Conservation (phyloP, 2,329 filamentous ascomycete genomes). For the Chaetoscypha palmicola region DNA sequence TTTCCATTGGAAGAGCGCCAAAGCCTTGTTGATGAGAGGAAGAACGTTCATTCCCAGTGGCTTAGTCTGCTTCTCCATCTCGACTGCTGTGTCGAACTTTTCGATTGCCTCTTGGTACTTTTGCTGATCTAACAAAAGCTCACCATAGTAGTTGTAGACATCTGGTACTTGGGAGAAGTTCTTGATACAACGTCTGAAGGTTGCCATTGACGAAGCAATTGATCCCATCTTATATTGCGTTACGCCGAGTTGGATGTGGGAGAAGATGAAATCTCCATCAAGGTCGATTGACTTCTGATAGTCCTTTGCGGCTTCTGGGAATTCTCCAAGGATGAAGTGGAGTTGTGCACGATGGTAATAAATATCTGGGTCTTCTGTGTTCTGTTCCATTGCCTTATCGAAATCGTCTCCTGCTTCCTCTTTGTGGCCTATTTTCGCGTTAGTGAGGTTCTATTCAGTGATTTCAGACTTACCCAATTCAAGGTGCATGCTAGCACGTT, state of each 20-base stretch:
- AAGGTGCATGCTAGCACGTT: conserved; percentile 95
- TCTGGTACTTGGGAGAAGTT: conserved; percentile 96
- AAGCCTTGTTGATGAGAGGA: conserved; percentile 95
- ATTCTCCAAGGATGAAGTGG: conserved; percentile 95
- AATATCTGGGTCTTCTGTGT: conserved; percentile 87
- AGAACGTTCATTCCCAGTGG: conserved; percentile 96
- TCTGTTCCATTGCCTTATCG: conserved; percentile 73
- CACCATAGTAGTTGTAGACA: conserved; percentile 99
- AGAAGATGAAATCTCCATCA: conserved; percentile 95
- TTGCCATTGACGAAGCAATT: conserved; percentile 95
- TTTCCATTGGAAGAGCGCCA: conserved; percentile 97
- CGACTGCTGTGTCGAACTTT: conserved; percentile 97
- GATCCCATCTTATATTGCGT: conserved; percentile 99
- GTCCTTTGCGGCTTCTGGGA: conserved; percentile 89
- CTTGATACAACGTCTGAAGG: conserved; percentile 95
- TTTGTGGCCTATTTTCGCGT: conserved; percentile 55
- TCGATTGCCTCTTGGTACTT: conserved; percentile 93
- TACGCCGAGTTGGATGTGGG: conserved; percentile 96
- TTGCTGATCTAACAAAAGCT: conserved; percentile 91
- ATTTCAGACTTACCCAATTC: conserved; percentile 62
- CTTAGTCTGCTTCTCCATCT: conserved; percentile 94
- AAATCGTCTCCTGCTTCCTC: conserved; percentile 87
- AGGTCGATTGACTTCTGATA: conserved; percentile 99
- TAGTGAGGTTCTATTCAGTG: conserved; percentile 20
- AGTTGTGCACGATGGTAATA: conserved; percentile 98